Conservation (phyloP, 441 rosid genomes). For the Breynia disticha region DNA sequence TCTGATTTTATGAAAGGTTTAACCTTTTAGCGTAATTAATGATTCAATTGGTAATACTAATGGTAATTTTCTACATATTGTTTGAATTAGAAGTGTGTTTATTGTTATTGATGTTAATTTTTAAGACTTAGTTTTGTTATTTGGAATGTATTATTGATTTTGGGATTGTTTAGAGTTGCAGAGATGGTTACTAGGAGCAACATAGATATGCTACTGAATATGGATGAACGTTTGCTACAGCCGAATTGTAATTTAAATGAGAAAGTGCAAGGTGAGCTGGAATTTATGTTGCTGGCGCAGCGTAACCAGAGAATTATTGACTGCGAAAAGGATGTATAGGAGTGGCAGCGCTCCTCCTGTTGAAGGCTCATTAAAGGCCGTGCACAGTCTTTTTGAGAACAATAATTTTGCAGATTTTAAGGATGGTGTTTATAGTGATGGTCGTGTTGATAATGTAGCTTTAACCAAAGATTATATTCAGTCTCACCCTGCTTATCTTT, state of each 20-base stretch:
- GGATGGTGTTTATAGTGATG: constrained; percentile 5
- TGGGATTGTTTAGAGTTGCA: constrained; percentile 9
- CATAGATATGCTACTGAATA: constrained; percentile 44
- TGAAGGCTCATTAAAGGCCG: constrained; percentile 74
- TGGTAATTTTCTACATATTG: no score
- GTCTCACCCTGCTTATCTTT: constrained; percentile 69
- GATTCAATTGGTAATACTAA: no score
- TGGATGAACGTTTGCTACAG: constrained; percentile 35
- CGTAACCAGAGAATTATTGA: constrained; percentile 32
- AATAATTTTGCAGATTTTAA: constrained; percentile 31
- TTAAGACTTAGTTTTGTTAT: not conserved
- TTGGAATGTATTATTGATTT: not conserved
- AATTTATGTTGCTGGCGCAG: constrained; percentile 49
- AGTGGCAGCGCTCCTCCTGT: constrained; percentile 97
- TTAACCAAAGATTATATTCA: constrained; percentile 72
- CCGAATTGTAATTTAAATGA: constrained; percentile 50
- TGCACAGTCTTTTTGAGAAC: constrained; percentile 52
- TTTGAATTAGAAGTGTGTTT: no score
- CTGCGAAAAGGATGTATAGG: constrained; percentile 48
- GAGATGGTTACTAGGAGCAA: constrained; percentile 47
- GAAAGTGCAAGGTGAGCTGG: constrained; percentile 57
- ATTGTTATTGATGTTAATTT: not conserved
- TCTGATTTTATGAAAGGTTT: no score
- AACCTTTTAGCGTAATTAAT: no score
- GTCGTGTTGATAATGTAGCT: constrained; percentile 24